Evolutionary conservation across 495 filamentous ascomycete species (phyloP).

Genomic region (Aspergillus kassunensis): DNA sequence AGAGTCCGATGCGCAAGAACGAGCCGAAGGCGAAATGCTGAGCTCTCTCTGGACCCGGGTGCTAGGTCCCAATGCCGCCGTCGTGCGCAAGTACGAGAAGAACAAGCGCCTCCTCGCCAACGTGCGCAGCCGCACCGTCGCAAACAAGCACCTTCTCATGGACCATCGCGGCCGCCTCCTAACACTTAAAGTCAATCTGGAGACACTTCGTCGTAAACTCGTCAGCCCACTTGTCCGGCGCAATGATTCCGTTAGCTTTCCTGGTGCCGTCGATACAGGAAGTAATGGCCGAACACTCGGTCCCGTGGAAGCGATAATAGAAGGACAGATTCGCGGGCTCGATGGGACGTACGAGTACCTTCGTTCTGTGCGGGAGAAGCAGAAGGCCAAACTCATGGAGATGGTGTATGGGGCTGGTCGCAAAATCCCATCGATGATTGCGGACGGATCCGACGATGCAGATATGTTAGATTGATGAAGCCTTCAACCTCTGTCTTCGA

Average conservation of each 20-base stretch:
- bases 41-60: conserved; percentile 81
- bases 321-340: conserved; percentile 78
- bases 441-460: conserved; percentile 18
- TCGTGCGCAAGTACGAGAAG: conserved; percentile 81
- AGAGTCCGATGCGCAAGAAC: conserved; percentile 74
- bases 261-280: conserved; percentile 31
- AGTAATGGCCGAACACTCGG: conserved; percentile 58
- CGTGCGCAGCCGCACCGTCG: conserved; percentile 74
- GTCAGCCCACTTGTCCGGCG: conserved; percentile 75
- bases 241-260: conserved; percentile 49
- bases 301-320: conserved; percentile 51
- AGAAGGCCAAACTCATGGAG: conserved; percentile 82
- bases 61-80: conserved; percentile 63
- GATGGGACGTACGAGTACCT: conserved; percentile 75
- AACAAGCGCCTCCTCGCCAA: conserved; percentile 71
- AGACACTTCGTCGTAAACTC: conserved; percentile 70
- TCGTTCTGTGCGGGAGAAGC: conserved; percentile 63
- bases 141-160: conserved; percentile 78
- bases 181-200: conserved; percentile 74
- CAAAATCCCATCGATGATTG: conserved; percentile 26
- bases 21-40: conserved; percentile 72
- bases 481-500: background rate
- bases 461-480: conserved; percentile 14
- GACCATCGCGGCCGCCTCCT: conserved; percentile 78
- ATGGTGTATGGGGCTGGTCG: conserved; percentile 64